Percentiles rank a stretch among this genome's conserved stretches.
phyloP scores from a whole-genome alignment of 2,329 filamentous ascomycete genomes.

The Diaporthe australafricana region DNA sequence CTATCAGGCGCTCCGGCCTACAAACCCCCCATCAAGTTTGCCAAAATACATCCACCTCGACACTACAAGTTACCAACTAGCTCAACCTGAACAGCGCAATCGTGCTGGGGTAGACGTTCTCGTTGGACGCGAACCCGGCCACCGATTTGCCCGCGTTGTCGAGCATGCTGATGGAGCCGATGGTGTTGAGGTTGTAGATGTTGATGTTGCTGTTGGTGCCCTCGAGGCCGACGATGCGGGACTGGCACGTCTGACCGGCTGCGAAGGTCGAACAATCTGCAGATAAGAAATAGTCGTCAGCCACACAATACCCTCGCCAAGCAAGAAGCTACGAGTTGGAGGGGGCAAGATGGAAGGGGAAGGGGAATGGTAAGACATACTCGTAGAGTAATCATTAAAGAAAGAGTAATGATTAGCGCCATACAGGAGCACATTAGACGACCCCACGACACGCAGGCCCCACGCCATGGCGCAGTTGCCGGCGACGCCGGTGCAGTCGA shows the following conservation, averaged over 20 bases:
- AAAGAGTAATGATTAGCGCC: conserved; percentile 76
- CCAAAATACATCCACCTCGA: too few relatives aligned
- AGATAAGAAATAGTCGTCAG: neutral
- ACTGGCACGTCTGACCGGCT: conserved; percentile 59
- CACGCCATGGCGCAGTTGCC: conserved; percentile 67
- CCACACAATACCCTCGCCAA: neutral
- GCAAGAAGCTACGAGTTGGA: too few relatives aligned
- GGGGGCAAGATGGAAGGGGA: too few relatives aligned
- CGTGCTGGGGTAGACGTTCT: conserved; percentile 52
- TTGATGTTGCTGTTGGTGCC: conserved; percentile 46
- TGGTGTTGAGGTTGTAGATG: conserved; percentile 59
- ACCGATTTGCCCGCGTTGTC: conserved; percentile 49
- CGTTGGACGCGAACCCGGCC: conserved; percentile 51
- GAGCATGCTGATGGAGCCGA: conserved; percentile 56
- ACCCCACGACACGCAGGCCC: conserved; percentile 72
- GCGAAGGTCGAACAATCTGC: conserved; percentile 56
- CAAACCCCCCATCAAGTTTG: neutral
- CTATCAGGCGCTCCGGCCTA: too few relatives aligned
- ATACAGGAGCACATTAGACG: conserved; percentile 67
- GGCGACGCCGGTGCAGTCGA: conserved; percentile 52
- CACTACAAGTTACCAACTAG: neutral
- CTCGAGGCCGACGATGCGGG: conserved; percentile 52
- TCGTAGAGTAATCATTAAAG: conserved; percentile 68
- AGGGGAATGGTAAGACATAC: neutral
- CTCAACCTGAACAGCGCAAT: conserved; percentile 49